Conservation (phyloP, 495 filamentous ascomycete species). For the Penicillium pulvis region DNA sequence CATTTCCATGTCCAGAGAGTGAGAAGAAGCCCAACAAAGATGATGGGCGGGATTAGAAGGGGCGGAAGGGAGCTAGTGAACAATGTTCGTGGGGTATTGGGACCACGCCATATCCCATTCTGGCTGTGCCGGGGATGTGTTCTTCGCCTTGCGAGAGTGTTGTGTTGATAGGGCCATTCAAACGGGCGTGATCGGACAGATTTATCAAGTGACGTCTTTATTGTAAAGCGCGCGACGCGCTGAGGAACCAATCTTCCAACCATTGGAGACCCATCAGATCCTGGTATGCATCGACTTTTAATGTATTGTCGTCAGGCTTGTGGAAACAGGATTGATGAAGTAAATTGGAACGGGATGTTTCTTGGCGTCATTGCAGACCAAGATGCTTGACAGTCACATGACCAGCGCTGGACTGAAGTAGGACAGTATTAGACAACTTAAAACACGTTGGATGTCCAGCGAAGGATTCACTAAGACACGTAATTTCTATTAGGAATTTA, state of each 20-base stretch:
- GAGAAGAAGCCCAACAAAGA: conserved; percentile 67
- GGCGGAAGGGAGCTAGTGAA: conserved; percentile 46
- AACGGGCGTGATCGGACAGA: background rate
- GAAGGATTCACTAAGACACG: no score
- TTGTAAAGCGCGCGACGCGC: background rate
- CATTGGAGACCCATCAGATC: background rate
- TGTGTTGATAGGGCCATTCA: background rate
- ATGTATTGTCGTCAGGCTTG: background rate
- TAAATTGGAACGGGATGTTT: background rate
- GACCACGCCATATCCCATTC: background rate
- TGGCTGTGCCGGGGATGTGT: background rate
- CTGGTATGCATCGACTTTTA: background rate
- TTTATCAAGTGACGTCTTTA: background rate
- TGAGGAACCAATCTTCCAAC: background rate
- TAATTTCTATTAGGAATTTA: no score
- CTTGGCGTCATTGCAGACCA: background rate
- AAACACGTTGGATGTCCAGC: no score
- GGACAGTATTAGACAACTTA: no score
- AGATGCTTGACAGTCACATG: background rate
- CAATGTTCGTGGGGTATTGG: background rate
- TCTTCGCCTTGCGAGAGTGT: background rate
- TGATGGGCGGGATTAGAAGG: conserved; percentile 60
- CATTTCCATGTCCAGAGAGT: conserved; percentile 79
- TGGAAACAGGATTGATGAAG: no score
- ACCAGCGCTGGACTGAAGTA: no score